These are phyloP conservation scores for Arthrobotrys sphaeroides DNA, from an alignment of 2,329 filamentous ascomycete genomes.

Conservation along the genomic window DNA sequence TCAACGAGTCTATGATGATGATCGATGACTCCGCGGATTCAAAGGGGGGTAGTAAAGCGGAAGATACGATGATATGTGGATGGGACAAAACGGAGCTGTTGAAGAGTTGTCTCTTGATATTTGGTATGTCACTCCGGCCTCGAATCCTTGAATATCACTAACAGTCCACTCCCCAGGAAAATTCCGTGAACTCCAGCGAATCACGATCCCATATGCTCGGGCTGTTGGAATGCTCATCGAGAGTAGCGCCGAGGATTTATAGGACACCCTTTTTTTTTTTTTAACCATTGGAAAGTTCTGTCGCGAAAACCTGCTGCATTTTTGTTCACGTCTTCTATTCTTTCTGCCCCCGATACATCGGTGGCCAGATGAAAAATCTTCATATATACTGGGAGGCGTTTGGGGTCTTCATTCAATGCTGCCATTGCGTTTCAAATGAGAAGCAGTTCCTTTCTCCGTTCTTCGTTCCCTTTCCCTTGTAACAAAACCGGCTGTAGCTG, in stretches of 20 bases:
- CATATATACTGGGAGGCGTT: background rate
- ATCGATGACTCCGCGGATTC: conserved; percentile 61
- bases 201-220: conserved; percentile 93
- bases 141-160: conserved; percentile 58
- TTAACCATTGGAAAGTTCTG: background rate
- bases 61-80: conserved; percentile 78
- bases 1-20: conserved; percentile 68
- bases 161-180: conserved; percentile 71
- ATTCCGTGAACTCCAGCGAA: conserved; percentile 89
- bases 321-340: background rate
- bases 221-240: conserved; percentile 72
- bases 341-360: background rate
- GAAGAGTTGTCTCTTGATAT: conserved; percentile 88
- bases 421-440: background rate
- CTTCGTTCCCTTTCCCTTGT: too few species aligned
- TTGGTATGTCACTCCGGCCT: conserved; percentile 71
- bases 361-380: background rate
- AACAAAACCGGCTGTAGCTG: background rate
- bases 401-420: background rate
- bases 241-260: conserved; percentile 37
- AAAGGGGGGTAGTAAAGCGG: conserved; percentile 63
- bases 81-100: conserved; percentile 89
- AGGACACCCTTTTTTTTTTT: background rate
- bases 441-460: background rate
- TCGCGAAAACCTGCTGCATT: background rate